Base-by-base conservation (phyloP, 805 yeast species). In the Dipodascus geniculatus region DNA sequence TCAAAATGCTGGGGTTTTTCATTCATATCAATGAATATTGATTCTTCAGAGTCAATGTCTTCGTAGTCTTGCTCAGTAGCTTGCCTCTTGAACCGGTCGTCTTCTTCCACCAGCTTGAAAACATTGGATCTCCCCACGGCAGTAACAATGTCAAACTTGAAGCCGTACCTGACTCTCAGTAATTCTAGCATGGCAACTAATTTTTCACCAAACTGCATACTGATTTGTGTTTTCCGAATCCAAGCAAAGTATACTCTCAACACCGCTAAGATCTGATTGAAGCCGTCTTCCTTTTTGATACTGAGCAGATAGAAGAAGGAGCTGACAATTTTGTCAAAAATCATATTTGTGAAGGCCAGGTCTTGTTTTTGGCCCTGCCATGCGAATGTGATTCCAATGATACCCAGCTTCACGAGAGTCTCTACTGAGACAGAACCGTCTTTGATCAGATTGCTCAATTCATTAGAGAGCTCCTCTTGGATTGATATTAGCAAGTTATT, bases 71-170 rank as follows among this genome's bases (percentile, higher is more conserved):
- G 44, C 17, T 22, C 19, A 9, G 28, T 47, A 47, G 49, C 8
- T n/a, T n/a, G 44, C 4, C 20, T 4, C 20, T n/a, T n/a, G 19
- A n/a, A 38, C 14, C 20, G 17, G 20, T 4, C 8, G 14, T 38
- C 44, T 17, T 38, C 44, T 38, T 38, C 44, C 44, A n/a, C 20
- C 8, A 38, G 14, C 14, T 17, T 14, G 20, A n/a, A 38, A 14
- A 14, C 17, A 38, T 38, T 38, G 4, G 44, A 38, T n/a, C 44
- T 14, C 14, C 44, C 44, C 4, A 47, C 49, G 6, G 49, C 49
- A 47, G 49, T 47, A 22, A 47, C n/a, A 47, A 23, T 22, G n/a
- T 47, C 49, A 23, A 47, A 47, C n/a, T 47, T 47, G 49, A 47
- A 47, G n/a, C 31, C 31, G 19, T 47, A 47, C 28, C n/a, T 47